These are phyloP conservation scores for Huntiella bhutanensis DNA, from an alignment of 2,329 filamentous ascomycete genomes.

Conservation along the genomic window DNA sequence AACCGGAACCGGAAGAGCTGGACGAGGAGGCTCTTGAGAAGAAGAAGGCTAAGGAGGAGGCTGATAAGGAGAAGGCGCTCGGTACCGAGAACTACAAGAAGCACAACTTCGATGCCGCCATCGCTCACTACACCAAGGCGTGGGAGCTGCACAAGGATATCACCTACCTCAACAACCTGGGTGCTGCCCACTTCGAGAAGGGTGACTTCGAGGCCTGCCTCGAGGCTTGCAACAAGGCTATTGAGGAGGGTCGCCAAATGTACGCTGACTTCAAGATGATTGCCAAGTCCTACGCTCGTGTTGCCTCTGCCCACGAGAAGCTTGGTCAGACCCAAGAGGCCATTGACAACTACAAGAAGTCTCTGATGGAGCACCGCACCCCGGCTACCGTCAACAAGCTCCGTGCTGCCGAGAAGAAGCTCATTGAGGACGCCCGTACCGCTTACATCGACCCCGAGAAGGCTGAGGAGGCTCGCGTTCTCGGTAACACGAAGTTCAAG, in stretches of 20 bases:
- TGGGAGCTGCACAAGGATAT: constrained; percentile 95
- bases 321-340: constrained; percentile 60
- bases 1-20: constrained; percentile 45
- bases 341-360: constrained; percentile 79
- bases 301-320: constrained; percentile 88
- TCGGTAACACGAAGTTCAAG: constrained; percentile 95
- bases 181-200: constrained; percentile 89
- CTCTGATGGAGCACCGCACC: constrained; percentile 88
- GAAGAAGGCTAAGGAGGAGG: constrained; percentile 78
- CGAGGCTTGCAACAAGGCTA: constrained; percentile 68
- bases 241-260: constrained; percentile 74
- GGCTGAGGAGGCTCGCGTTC: constrained; percentile 85
- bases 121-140: constrained; percentile 82
- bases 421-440: constrained; percentile 53
- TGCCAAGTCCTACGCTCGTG: constrained; percentile 92
- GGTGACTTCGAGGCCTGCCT: constrained; percentile 80
- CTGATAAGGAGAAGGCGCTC: constrained; percentile 83
- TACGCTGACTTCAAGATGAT: constrained; percentile 96
- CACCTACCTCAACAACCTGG: constrained; percentile 91
- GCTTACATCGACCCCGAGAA: constrained; percentile 80
- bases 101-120: constrained; percentile 85
- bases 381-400: constrained; percentile 88
- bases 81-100: constrained; percentile 98
- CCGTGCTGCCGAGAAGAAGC: constrained; percentile 71
- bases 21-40: constrained; percentile 72